Evolutionary conservation across 192 early-diverging fungal genomes (phyloP), one percentile per base, ranked within the genome.

Genomic region (Gaertneriomyces sp.): DNA sequence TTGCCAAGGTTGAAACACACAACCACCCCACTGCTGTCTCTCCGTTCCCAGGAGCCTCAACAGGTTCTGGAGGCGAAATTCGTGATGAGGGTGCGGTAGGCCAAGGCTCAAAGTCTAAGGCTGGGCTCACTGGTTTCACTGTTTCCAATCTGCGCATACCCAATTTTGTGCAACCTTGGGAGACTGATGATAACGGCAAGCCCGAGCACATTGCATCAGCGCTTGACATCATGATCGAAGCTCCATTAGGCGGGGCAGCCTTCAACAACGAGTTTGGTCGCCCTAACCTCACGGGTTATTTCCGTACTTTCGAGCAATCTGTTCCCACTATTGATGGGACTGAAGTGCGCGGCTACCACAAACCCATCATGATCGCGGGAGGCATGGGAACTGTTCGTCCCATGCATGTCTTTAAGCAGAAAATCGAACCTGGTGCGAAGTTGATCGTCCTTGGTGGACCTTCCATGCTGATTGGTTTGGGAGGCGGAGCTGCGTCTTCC

Each of bases 181-280:
- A 99, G 74, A n/a, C 50, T 5, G 80, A 66, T 1, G 81, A 91
- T 42, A 82, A 84, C 45, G 93, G 93, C 39, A 91, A 89, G 60
- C 96, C 98, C 40, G 77, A 77, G 1, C 94, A 96, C 75, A 87
- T 98, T 53, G 90, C 96, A 0, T 92, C 91, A 17, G 81, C 98
- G 10, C 79, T 94, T 44, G 92, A 95, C 69, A 99, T 99, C 61
- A 99, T 99, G 95, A 89, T 98, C 55, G 87, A 98, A 66, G 98
- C 89, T 52, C 98, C 98, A 33, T 76, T 99, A 42, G 98, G 98
- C 69, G 92, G 91, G 16, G 94, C 94, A n/a, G 93, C 95, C 10
- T 99, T 96, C 82, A 95, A 95, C 84, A 98, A 99, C 69, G 98
- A 99, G 78, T 99, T 98, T 72, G 98, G 98, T 50, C 84, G 98